Base-by-base conservation (phyloP, 257 asterid species). In the Solanum peruvianum region DNA sequence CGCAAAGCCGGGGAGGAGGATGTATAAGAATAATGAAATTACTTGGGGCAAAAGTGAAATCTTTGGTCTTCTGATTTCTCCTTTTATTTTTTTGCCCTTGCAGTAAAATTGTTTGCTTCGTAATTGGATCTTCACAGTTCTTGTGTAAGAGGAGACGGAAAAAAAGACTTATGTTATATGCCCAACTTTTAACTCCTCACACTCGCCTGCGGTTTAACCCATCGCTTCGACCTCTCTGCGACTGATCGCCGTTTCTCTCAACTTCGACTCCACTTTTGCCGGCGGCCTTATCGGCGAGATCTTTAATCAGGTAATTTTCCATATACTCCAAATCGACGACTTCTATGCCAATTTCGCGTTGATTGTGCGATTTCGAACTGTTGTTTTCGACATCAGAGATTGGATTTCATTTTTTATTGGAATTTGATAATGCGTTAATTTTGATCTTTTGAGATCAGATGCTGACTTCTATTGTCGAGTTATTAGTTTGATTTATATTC, bases 201-300 rank as follows among this genome's bases (percentile, higher is more conserved):
- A 33, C 78, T 71, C n/a, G 12, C 45, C 25, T 33, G 78, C 78
- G 78, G 35, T 71, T 71, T 71, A 71, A 73, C 49, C 29, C 44
- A 47, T 52, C 72, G 29, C 76, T 39, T 81, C 83, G 82, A 64
- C 72, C 37, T 52, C 31, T 44, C 35, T 33, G n/a, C 77, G 42
- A 72, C 89, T 75, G 90, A 87, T 91, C 92, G 90, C 90, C 90
- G 90, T 89, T 89, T 85, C 92, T 47, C 27, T 29, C 45, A 71
- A 49, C 72, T 76, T 88, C 85, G 27, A 18, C 27, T 72, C 80
- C 15, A 72, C 47, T 72, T 1, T 13, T 42, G 70, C 73, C 84
- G 52, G 90, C 88, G 44, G 6, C n/a, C 14, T 71, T 44, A 71
- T 44, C 78, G 92, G 91, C 88, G 89, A 89, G 94, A 91, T 81